These are phyloP conservation scores for Fusarium sp. DNA, from an alignment of 2,329 filamentous ascomycete genomes.

Conservation along the genomic window DNA sequence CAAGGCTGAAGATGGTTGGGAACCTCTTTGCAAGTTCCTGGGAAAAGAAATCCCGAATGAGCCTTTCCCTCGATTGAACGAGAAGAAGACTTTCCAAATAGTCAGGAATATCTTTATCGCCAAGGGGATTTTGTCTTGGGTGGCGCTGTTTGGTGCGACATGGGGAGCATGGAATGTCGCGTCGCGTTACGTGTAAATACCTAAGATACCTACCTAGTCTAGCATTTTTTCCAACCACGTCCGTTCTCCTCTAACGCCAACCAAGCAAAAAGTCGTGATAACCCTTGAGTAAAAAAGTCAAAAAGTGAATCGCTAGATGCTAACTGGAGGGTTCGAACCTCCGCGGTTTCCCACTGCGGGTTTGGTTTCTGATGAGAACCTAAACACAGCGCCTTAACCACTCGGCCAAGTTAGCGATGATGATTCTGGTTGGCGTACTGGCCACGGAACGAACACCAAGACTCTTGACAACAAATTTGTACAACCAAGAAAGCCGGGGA, in stretches of 20 bases:
- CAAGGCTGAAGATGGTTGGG: constrained; percentile 58
- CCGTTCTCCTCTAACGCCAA: neutral
- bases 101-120: constrained; percentile 33
- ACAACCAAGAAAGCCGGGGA: too few relatives aligned
- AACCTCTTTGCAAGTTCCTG: constrained; percentile 57
- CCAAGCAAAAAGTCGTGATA: fast-evolving
- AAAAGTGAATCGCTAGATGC: constrained; percentile 26
- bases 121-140: constrained; percentile 35
- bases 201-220: too few relatives aligned
- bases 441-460: fast-evolving
- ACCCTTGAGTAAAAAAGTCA: neutral
- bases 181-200: constrained; percentile 4
- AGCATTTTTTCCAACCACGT: too few relatives aligned
- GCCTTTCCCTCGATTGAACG: constrained; percentile 41
- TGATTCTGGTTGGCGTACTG: neutral
- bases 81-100: constrained; percentile 32
- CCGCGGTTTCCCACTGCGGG: constrained; percentile 46
- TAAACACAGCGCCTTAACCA: constrained; percentile 47
- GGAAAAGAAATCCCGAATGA: constrained; percentile 25
- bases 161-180: constrained; percentile 33
- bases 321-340: constrained; percentile 47
- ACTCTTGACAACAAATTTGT: fast-evolving
- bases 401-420: constrained; percentile 45
- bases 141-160: constrained; percentile 7
- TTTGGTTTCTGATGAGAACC: constrained; percentile 44